phyloP scores from a whole-genome alignment of 1,139 yeast species.

The Casaregolazyma lundiana region DNA sequence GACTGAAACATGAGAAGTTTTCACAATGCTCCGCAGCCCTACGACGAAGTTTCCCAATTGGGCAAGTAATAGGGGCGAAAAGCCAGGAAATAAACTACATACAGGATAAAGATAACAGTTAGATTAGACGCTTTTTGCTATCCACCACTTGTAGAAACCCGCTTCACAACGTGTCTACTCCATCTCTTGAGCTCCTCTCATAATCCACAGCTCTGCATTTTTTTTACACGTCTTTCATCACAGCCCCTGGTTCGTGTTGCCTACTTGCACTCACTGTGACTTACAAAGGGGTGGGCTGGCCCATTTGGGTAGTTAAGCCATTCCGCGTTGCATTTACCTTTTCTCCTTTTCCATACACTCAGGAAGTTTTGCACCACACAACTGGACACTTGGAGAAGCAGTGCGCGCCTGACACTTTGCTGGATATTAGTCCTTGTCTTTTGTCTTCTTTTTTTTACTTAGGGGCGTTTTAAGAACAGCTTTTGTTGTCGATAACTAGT shows the following conservation, averaged over 20 bases:
- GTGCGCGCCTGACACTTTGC: not conserved
- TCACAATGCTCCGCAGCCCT: not conserved
- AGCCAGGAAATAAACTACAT: not conserved
- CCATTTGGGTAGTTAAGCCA: not conserved
- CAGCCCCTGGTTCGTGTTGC: not conserved
- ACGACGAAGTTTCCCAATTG: not conserved
- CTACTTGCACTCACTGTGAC: not conserved
- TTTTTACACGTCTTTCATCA: no score
- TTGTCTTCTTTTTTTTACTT: not conserved
- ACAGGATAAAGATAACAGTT: not conserved
- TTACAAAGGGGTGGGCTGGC: slow-evolving; percentile 1
- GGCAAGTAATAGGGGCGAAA: not conserved
- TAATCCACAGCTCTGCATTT: no score
- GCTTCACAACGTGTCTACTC: no score
- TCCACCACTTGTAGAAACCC: no score
- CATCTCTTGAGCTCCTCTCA: no score
- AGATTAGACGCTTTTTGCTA: not conserved
- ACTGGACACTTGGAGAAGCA: slow-evolving; percentile 1
- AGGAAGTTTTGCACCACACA: not conserved
- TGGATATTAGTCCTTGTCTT: not conserved
- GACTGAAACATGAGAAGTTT: not conserved
- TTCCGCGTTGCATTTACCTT: not conserved
- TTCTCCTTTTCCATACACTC: not conserved
- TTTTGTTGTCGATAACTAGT: not conserved
- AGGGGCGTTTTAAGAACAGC: not conserved